Evolutionary conservation across 2,329 filamentous ascomycete genomes (phyloP).

Genomic region (Fragosphaeria purpurea): DNA sequence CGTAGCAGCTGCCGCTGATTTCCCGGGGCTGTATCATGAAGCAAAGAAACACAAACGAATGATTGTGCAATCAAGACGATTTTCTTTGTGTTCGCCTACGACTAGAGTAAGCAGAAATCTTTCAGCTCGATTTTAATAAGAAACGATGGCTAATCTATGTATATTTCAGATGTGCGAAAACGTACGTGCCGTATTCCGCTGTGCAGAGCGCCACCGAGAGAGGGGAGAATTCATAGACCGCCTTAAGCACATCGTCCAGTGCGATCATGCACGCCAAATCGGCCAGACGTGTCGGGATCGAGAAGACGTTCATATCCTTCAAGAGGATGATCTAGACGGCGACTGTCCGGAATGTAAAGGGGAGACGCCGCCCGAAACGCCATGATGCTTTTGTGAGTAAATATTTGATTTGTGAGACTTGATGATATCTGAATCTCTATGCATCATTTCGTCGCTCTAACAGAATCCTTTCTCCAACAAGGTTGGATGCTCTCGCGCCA

Average conservation of each 20-base stretch:
- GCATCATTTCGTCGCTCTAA: neutral
- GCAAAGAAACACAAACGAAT: no score
- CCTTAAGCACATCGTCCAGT: neutral
- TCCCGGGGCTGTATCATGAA: no score
- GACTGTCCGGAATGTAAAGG: constrained; percentile 1
- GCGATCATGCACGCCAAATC: neutral
- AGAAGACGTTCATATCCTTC: neutral
- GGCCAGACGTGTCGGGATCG: neutral
- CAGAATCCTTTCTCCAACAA: constrained; percentile 1
- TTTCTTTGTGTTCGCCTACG: no score
- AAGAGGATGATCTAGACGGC: no score
- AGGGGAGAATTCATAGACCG: no score
- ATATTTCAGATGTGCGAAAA: neutral
- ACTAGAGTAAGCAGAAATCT: no score
- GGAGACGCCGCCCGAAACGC: neutral
- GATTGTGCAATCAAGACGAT: no score
- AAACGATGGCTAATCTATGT: neutral
- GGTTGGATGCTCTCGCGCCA: constrained; percentile 2
- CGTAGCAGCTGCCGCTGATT: no score
- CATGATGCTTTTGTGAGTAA: neutral
- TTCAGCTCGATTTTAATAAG: no score
- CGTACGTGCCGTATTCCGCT: neutral
- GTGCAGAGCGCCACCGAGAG: no score
- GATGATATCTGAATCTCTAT: neutral
- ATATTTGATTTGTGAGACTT: neutral